Evolutionary conservation across 257 asterid genomes (phyloP).

Genomic region (Mitragyna speciosa): DNA sequence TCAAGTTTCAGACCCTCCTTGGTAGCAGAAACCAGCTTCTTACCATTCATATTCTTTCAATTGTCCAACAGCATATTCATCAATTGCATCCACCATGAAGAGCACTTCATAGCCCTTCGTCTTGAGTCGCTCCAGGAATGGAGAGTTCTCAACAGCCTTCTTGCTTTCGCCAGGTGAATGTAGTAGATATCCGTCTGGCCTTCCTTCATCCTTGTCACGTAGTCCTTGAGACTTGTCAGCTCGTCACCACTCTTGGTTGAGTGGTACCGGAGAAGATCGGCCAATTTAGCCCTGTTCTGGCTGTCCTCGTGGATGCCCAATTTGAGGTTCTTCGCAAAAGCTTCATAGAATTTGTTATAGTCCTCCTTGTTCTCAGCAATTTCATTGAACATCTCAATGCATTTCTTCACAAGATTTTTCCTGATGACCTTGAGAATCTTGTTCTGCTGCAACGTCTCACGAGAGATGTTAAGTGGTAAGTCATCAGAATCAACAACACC

Average conservation of each 20-base stretch:
- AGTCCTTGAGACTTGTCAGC: conserved; percentile 67
- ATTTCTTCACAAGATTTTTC: conserved; percentile 76
- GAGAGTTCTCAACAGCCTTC: conserved; percentile 74
- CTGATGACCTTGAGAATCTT: conserved; percentile 72
- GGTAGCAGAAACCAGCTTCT: conserved; percentile 72
- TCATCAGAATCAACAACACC: conserved; percentile 86
- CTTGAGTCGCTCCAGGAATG: conserved; percentile 77
- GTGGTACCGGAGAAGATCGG: conserved; percentile 64
- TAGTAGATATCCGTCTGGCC: conserved; percentile 84
- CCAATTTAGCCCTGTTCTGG: conserved; percentile 71
- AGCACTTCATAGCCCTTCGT: conserved; percentile 79
- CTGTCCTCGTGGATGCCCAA: conserved; percentile 76
- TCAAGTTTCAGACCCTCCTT: conserved; percentile 78
- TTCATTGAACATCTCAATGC: conserved; percentile 75
- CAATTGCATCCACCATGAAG: conserved; percentile 81
- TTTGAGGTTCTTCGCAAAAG: conserved; percentile 75
- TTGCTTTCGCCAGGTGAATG: conserved; percentile 76
- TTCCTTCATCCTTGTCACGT: conserved; percentile 81
- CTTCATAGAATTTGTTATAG: conserved; percentile 65
- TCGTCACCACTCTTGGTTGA: conserved; percentile 84
- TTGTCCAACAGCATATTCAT: conserved; percentile 77
- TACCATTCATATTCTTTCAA: conserved; percentile 74
- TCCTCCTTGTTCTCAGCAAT: conserved; percentile 84
- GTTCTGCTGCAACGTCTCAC: conserved; percentile 77
- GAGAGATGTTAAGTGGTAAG: conserved; percentile 73